Base-by-base conservation (phyloP, 179 eudicot species). In the Drosera spatulata region DNA sequence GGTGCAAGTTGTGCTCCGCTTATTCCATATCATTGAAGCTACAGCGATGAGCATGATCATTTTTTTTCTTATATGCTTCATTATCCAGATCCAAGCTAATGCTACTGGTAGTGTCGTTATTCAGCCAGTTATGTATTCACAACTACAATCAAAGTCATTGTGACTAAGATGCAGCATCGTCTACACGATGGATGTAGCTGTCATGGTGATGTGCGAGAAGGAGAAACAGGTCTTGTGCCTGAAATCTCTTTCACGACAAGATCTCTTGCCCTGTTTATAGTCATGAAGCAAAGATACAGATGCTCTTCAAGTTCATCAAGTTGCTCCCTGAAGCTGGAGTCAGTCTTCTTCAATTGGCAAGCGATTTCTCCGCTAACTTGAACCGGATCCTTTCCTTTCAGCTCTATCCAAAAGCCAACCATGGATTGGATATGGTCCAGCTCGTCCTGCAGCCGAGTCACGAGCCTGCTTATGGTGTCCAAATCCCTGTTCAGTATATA, bases 271-370 rank as follows among this genome's bases (percentile, higher is more conserved):
- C 97, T 74, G 56, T 87, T 91, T 48, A 91, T 83, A 39, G 90
- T 91, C 90, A 91, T 85, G 48, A 91, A 80, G 64, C 96, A 91
- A 66, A 91, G 56, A 65, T 87, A 88, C 67, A 91, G 63, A 65
- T 87, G 97, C 56, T 91, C 97, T 73, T 91, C 97, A 15, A 91
- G 66, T 67, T 91, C 97, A 66, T 91, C 94, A 39, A 91, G 63
- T 53, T 85, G 86, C 63, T 80, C 84, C 22, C 75, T 58, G 47
- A 87, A 87, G 74, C 79, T 77, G 6, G 72, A 49, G 49, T 80
- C 79, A 51, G 76, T 77, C 66, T 64, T 75, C 66, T 69, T 78
- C 69, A 91, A 64, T 66, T 77, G 87, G 41, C 84, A 74, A 47
- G 70, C 81, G 73, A 91, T 75, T 79, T 86, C 83, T 37, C 61